Evolutionary conservation across 345 rosid genomes (phyloP).

Genomic region (Salix koriyanagi): DNA sequence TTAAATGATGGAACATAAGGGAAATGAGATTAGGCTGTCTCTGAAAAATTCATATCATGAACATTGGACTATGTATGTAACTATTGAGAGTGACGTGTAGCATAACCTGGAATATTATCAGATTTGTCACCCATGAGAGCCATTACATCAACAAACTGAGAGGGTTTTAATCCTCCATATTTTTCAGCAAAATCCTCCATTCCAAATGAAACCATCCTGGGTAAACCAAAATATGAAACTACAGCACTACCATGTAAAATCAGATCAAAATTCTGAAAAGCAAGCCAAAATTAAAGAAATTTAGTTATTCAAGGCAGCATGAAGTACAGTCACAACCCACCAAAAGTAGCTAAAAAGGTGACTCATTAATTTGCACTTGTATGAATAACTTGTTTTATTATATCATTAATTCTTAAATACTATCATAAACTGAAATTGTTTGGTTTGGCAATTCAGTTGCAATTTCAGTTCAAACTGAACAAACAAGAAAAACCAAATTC

Average conservation of each 20-base stretch:
- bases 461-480: too few species aligned
- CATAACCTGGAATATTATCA: slow-evolving; percentile 87
- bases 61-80: background rate
- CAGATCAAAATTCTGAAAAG: background rate
- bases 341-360: background rate
- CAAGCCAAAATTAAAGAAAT: background rate
- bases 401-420: too few species aligned
- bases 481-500: too few species aligned
- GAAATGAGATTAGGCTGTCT: background rate
- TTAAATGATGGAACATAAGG: slow-evolving; percentile 5
- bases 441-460: too few species aligned
- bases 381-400: too few species aligned
- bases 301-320: background rate
- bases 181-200: slow-evolving; percentile 82
- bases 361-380: background rate
- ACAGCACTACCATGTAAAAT: background rate
- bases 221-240: slow-evolving; percentile 19
- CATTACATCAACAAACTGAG: slow-evolving; percentile 81
- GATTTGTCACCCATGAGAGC: slow-evolving; percentile 78
- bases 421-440: too few species aligned
- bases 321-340: background rate
- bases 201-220: slow-evolving; percentile 91
- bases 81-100: background rate
- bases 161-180: slow-evolving; percentile 65
- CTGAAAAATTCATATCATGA: background rate